Base-by-base conservation (phyloP, 108 stramenopile species). In the Stephanodiscus minutulus region DNA sequence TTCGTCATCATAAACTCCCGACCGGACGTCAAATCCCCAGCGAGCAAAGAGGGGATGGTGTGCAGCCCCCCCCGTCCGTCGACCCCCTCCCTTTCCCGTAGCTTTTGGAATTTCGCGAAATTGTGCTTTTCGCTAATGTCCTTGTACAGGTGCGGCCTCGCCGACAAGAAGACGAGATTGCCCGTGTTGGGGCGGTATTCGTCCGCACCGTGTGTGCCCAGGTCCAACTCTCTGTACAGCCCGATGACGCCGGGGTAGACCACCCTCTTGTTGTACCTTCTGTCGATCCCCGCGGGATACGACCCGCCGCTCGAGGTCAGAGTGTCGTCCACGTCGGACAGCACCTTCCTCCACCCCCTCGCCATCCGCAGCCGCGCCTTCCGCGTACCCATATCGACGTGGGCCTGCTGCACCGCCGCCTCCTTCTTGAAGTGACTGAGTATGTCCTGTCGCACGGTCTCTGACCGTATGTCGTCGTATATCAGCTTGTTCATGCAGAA, bases 241-340 rank as follows among this genome's bases (percentile, higher is more conserved):
- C 94, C 94, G 27, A 98, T 73, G 6, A 98, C 97, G 12, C 98
- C 99, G 1, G 99, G 99, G 82, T 99, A 99, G 2, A 96, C 87
- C 3, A 94, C 87, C 69, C 92, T 92, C 59, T 90, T 94, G 3
- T 79, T 59, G 66, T 87, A 98, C 28, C 94, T 72, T 46, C 72
- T 86, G 70, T 98, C 98, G 37, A 97, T 84, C 0, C 99, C 99
- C 7, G 97, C 94, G 3, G 99, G 99, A 63, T 96, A 98, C 13
- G 83, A 85, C 47, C 98, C 98, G 7, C 96, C 97, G n/a, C 92
- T 94, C 24, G 82, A 96, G 7, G 85, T 84, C 33, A 99, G 70
- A 9, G 99, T 99, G 83, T 99, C 99, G 72, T 99, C 99, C 0
- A 99, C 97, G 72, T 99, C 99, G 8, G 93, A 95, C 27, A 99